These are phyloP conservation scores for Acacia confusa DNA, from an alignment of 306 rosid species.

Conservation along the genomic window DNA sequence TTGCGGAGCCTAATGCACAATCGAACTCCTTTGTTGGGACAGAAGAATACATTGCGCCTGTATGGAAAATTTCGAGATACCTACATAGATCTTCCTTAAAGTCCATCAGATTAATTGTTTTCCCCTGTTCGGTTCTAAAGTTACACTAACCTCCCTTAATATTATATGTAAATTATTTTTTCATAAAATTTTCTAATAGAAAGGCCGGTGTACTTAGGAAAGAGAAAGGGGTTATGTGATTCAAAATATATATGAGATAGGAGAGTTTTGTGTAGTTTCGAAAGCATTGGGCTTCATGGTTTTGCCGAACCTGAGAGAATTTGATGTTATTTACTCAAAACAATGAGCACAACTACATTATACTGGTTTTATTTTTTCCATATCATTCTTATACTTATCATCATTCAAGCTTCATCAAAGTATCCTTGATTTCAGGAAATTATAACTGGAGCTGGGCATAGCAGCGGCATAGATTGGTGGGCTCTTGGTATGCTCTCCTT, in stretches of 20 bases:
- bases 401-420: slow-evolving; percentile 37
- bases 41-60: slow-evolving; percentile 97
- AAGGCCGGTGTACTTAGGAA: not conserved
- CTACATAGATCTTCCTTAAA: not conserved
- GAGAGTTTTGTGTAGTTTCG: not conserved
- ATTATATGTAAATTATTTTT: not conserved
- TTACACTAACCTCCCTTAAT: not conserved
- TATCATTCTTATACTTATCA: not conserved
- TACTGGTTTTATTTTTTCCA: not conserved
- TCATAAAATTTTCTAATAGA: not conserved
- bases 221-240: not conserved
- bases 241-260: not conserved
- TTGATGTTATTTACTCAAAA: not conserved
- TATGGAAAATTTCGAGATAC: slow-evolving; percentile 50
- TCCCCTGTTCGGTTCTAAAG: not conserved
- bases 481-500: slow-evolving; percentile 70
- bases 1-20: slow-evolving; percentile 72
- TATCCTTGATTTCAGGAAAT: slow-evolving; percentile 79
- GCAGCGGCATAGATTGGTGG: slow-evolving; percentile 98
- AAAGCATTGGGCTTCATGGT: not conserved
- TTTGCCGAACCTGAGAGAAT: not conserved
- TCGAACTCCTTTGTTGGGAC: slow-evolving; percentile 96
- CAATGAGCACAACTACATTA: not conserved
- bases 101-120: not conserved
- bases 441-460: slow-evolving; percentile 79